Evolutionary conservation across 2,329 filamentous ascomycete genomes (phyloP), one percentile per base, ranked within the genome.

Genomic region (Lachnellula cervina): DNA sequence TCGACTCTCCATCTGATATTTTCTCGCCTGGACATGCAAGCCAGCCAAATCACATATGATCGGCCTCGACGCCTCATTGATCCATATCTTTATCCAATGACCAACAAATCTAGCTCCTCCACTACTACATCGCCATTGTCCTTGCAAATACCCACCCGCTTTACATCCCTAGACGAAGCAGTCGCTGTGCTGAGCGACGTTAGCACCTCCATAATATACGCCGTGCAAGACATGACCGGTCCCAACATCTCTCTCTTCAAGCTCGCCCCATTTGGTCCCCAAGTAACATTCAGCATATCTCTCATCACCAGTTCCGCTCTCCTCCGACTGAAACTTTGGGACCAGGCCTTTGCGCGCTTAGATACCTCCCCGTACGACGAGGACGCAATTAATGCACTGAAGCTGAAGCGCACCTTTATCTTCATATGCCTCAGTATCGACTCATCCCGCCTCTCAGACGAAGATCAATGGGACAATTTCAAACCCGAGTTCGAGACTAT

Each of bases 1-100:
- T 52, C 56, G 6, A 53, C 52, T 13, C 43, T 63, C 35, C 57
- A 53, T 16, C 42, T 25, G 7, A 51, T 63, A 28, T 63, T 63
- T 25, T 38, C 48, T 17, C 56, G 57, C 5, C 50, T 62, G 14
- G 54, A 62, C 13, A 53, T 44, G 0, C 59, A 62, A 51, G 61
- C 56, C 1, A 45, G 45, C 38, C 45, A 43, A 44, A 40, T 60
- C 16, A 16, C n/a, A 35, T 38, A 23, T 7, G 16, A 23, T 28
- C 46, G 35, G 6, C 42, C 25, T 34, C 46, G 25, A 6, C 19
- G 43, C 11, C 40, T 50, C 4, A 32, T 19, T 50, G 34, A 46
- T 28, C 19, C 28, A 42, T 14, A 1, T 34, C 19, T 23, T 35
- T 17, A 40, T 37, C 25, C 9, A n/a, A 32, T 28, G 13, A 6